Base-by-base conservation (phyloP, 192 early-diverging fungal species). In the Coemansia sp. region DNA sequence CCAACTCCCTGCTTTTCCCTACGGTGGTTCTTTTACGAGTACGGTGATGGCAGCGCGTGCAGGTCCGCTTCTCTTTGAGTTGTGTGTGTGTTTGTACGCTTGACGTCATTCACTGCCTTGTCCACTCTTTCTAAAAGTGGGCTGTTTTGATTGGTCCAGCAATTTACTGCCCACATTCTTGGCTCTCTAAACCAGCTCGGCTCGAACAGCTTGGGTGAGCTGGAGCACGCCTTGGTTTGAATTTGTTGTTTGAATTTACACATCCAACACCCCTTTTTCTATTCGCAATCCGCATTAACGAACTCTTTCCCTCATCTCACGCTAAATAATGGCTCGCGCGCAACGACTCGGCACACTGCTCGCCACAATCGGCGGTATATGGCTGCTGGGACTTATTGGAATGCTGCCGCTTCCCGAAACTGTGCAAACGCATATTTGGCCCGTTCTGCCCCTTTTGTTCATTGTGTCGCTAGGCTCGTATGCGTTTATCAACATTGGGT, bases 381-480 rank as follows among this genome's bases (percentile, higher is more conserved):
- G 76, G 76, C 37, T 70, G 23, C 61, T 79, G 24, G 76, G 76
- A 2, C 60, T 73, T 1, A 11, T 60, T 6, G 76, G 76, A 4
- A 15, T 66, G 25, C 58, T 79, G 10, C 76, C 76, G 37, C 64
- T 79, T 20, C 55, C 76, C 2, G 71, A 69, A 38, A 71, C 59
- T 1, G 55, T 75, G 20, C 60, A 48, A 58, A 52, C 73, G 14
- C 48, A 80, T 11, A 62, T 80, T n/a, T 80, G 77, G 77, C 71
- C 72, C 5, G 51, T 58, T 10, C 63, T 80, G 24, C 77, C 77
- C 38, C 63, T 80, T 36, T 28, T 80, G 17, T 60, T 59, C 17
- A 59, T 95, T 26, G 90, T 97, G 34, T 71, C 85, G 1, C 93
- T 97, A 68, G 93, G 94, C 6, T 82, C 91, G n/a, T 96, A 97